These are phyloP conservation scores for Amphirosellinia nigrospora DNA, from an alignment of 495 filamentous ascomycete species.

Conservation along the genomic window DNA sequence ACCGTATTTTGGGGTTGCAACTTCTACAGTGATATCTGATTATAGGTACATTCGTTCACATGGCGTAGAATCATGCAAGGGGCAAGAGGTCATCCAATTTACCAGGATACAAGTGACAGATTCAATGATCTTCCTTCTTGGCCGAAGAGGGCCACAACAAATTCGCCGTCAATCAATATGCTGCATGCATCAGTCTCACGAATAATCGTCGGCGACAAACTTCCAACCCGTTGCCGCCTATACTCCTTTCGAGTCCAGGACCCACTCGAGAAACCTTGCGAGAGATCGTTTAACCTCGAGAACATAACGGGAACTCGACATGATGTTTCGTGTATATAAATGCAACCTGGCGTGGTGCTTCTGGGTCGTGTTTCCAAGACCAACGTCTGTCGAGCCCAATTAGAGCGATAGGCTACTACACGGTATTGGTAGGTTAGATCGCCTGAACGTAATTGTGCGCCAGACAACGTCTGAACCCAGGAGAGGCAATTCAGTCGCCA, in stretches of 20 bases:
- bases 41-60: too few species aligned
- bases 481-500: background rate
- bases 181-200: background rate
- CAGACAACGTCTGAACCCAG: background rate
- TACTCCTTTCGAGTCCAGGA: background rate
- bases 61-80: background rate
- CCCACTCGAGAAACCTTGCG: background rate
- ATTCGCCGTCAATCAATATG: background rate
- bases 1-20: background rate
- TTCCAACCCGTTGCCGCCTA: background rate
- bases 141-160: too few species aligned
- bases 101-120: background rate
- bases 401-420: background rate
- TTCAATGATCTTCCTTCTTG: background rate
- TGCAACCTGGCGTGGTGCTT: background rate
- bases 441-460: background rate
- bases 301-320: background rate
- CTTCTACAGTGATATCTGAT: too few species aligned
- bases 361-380: background rate
- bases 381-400: background rate
- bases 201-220: background rate
- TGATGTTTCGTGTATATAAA: background rate
- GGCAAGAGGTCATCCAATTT: slow-evolving; percentile 3
- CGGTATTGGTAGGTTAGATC: background rate
- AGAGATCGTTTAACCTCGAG: background rate